A percentile compares a stretch with the other conserved stretches of the same genome.
Conservation (phyloP, 352 stramenopile genomes). For the Phytophthora macrochlamydospora region DNA sequence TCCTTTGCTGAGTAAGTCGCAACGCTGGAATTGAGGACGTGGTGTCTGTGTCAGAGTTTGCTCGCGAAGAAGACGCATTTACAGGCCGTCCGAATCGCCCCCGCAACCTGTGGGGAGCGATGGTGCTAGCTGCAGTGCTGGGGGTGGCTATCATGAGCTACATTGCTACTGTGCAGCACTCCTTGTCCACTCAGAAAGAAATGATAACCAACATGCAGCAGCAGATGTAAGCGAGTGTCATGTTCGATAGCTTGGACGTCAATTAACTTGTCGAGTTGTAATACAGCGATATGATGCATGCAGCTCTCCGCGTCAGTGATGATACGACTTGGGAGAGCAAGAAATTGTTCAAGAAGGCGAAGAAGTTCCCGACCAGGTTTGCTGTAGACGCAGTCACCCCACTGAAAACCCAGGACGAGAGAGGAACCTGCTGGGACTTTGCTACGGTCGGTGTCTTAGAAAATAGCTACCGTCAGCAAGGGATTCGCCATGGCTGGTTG, state of each 20-base stretch:
- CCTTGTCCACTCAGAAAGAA: constrained; percentile 40
- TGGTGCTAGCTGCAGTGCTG: constrained; percentile 39
- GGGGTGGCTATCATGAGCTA: constrained; percentile 40
- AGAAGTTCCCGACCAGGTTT: constrained; percentile 61
- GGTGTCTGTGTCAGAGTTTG: constrained; percentile 19
- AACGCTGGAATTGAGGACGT: background rate
- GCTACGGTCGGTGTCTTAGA: constrained; percentile 67
- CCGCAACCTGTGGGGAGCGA: constrained; percentile 33
- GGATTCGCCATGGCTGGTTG: constrained; percentile 58
- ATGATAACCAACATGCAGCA: constrained; percentile 49
- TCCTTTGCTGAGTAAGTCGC: background rate
- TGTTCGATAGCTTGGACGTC: background rate
- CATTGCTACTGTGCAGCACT: constrained; percentile 43
- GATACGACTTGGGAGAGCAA: constrained; percentile 28
- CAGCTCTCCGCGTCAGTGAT: constrained; percentile 30
- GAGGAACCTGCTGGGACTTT: constrained; percentile 77
- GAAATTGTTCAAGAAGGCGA: constrained; percentile 14
- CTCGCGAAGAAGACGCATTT: constrained; percentile 29
- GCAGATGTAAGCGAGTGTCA: constrained; percentile 43
- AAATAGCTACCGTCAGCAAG: constrained; percentile 68
- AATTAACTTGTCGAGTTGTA: background rate
- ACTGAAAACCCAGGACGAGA: constrained; percentile 73
- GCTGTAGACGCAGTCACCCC: constrained; percentile 57
- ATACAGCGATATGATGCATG: constrained; percentile 55
- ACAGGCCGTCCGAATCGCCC: constrained; percentile 1